Evolutionary conservation across 2,329 filamentous ascomycete genomes (phyloP), one percentile per base, ranked within the genome.

Genomic region (Drechmeria coniospora): DNA sequence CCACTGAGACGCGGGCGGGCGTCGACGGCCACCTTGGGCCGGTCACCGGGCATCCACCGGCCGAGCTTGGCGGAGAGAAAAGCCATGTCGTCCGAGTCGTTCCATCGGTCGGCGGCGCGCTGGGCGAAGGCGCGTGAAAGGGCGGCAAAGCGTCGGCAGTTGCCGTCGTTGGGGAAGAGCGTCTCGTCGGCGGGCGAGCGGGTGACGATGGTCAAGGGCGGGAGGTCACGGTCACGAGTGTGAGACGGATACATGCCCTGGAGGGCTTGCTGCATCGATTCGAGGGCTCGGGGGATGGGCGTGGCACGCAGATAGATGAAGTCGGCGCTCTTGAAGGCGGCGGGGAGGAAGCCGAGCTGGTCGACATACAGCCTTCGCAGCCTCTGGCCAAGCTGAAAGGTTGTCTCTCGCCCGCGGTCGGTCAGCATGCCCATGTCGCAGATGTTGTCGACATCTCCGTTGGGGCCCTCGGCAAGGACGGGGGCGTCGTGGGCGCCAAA

Each of bases 1-100:
- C 90, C 90, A 5, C 75, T 84, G 9, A 95, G 62, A 24, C 86
- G 67, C 1, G 90, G 90, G 33, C 77, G 76, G 1, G 75, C 76
- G 50, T 94, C 84, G 7, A 95, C 81, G 15, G 79, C 80, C 7
- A 94, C 74, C 21, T 65, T 63, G 8, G 67, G 67, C 17, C 61
- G 65, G 20, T 65, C 63, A 6, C 72, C 63, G 0, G 83, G 82
- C 80, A 95, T 92, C 72, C 79, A 92, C 49, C 79, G 83, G 20
- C 78, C 74, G 29, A 86, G 73, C 33, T 80, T 56, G 34, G 68
- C 74, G 42, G 79, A 84, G 15, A 94, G 58, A 47, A 92, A 86
- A 18, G 68, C 66, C 75, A 95, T 87, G 33, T 95, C 81, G 10
- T 76, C 65, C 0, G 78, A 71, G 20, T 65, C 55, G 46, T 87